phyloP scores from a whole-genome alignment of 2,329 filamentous ascomycete genomes.

The Monilinia fructigena region DNA sequence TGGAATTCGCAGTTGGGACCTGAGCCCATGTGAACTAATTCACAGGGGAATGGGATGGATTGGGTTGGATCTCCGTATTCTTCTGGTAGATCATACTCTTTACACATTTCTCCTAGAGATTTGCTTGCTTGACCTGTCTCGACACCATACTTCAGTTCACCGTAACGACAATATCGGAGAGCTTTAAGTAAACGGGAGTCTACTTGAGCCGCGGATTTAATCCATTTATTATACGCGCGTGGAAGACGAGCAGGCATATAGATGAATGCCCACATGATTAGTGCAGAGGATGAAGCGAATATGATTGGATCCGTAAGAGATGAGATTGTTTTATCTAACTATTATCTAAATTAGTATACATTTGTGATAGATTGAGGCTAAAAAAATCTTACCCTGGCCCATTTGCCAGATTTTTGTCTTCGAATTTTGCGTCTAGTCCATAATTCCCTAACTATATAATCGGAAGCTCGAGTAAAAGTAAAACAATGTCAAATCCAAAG shows the following conservation, averaged over 20 bases:
- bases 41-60: conserved; percentile 72
- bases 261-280: conserved; percentile 90
- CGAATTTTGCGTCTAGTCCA: conserved; percentile 56
- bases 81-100: conserved; percentile 66
- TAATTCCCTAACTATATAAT: conserved; percentile 64
- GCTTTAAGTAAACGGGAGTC: conserved; percentile 73
- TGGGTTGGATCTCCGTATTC: conserved; percentile 67
- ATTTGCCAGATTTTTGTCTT: conserved; percentile 47
- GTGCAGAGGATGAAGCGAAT: conserved; percentile 68
- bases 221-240: conserved; percentile 76
- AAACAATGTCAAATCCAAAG: conserved; percentile 85
- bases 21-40: conserved; percentile 78
- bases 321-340: conserved; percentile 42
- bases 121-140: conserved; percentile 70
- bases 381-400: conserved; percentile 41
- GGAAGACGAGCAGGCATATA: conserved; percentile 72
- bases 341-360: not conserved
- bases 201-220: conserved; percentile 71
- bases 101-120: conserved; percentile 69
- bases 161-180: conserved; percentile 63
- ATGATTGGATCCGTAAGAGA: conserved; percentile 62
- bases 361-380: not conserved
- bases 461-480: conserved; percentile 67
- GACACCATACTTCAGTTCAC: conserved; percentile 67
- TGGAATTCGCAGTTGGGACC: conserved; percentile 74